Evolutionary conservation across 176 grass and related monocot genomes (phyloP), one percentile per base, ranked within the genome.

Genomic region (Phyllostachys edulis): DNA sequence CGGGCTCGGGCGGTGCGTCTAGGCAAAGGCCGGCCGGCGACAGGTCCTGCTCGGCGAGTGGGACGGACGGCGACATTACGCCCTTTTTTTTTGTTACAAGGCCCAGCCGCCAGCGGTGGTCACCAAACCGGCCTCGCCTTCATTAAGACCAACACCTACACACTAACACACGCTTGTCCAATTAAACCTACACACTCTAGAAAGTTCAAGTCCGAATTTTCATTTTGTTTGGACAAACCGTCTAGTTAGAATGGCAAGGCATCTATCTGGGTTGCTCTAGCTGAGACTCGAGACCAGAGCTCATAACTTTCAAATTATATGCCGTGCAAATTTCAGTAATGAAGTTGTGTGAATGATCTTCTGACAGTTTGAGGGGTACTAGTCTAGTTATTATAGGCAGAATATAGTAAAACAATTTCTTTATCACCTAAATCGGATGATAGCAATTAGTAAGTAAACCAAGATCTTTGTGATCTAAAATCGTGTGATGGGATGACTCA

Each of bases 401-500:
- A 37, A 14, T 4, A 37, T 2, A 37, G 15, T 17, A 10, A 37
- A 36, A 66, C 32, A 17, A 66, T 66, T 8, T 74, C 4, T 75
- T 34, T 56, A 36, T 55, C 72, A n/a, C 46, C 60, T 52, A 14
- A 20, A 67, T 26, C n/a, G 3, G 21, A 67, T 23, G 72, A 39
- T 38, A 36, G 29, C 26, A 59, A n/a, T n/a, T n/a, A n/a, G n/a
- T n/a, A n/a, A 76, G 6, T 49, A 23, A 55, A 51, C 52, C 13
- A 49, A 79, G 10, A 1, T 6, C 27, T 41, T 2, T 12, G 80
- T 34, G 72, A 18, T 65, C 85, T 73, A 21, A 24, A 63, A 77
- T 76, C 42, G n/a, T 5, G 66, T 78, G 80, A 88, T 84, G 80
- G 74, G 73, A 88, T 78, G 2, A 79, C 37, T 34, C 73, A 73